Conservation (phyloP, 1,284 basidiomycete species). For the Leccinum subrobustum region DNA sequence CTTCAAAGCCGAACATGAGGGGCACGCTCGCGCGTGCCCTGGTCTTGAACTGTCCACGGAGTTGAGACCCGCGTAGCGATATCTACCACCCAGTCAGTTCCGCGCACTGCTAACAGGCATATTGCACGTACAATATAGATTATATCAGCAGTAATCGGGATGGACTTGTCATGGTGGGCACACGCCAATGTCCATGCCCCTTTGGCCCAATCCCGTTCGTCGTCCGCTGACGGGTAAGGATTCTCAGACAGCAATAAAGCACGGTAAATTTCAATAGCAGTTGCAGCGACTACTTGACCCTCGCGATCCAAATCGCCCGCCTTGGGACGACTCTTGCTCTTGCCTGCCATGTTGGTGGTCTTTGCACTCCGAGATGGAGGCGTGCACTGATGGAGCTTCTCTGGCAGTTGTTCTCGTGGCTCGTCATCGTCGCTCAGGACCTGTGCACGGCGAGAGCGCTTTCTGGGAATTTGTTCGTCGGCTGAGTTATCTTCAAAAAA, state of each 20-base stretch:
- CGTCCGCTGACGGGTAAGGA: neutral
- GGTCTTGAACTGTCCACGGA: neutral
- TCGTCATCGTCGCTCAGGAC: too few relatives aligned
- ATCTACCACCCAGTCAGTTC: neutral
- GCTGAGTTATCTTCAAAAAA: too few relatives aligned
- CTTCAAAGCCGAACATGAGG: neutral
- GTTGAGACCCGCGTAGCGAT: neutral
- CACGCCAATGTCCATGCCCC: neutral
- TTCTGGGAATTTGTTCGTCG: too few relatives aligned
- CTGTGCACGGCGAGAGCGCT: too few relatives aligned
- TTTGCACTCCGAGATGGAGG: too few relatives aligned
- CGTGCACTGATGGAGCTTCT: too few relatives aligned
- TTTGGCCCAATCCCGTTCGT: neutral
- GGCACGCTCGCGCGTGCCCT: neutral
- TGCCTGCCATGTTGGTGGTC: too few relatives aligned
- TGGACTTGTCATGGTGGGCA: neutral
- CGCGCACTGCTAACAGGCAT: neutral
- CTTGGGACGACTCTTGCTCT: too few relatives aligned
- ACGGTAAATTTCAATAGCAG: neutral
- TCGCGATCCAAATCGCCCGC: too few relatives aligned
- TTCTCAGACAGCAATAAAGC: neutral
- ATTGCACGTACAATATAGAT: neutral
- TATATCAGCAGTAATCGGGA: neutral
- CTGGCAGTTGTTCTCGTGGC: too few relatives aligned
- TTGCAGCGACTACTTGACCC: too few relatives aligned